Conservation (phyloP, 176 grass and related monocot species). For the Oryza meyeriana region DNA sequence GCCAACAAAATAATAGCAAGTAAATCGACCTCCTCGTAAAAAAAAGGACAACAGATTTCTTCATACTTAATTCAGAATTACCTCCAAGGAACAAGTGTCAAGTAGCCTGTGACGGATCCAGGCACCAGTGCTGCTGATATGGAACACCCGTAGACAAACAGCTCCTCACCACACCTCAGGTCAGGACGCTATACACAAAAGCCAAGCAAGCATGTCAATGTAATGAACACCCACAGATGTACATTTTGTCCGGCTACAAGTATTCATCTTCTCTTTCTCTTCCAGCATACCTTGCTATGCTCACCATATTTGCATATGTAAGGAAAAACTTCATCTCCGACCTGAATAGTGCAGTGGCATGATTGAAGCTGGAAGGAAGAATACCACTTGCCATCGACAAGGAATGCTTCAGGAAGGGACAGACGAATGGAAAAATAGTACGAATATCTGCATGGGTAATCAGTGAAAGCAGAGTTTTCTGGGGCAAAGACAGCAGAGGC, state of each 20-base stretch:
- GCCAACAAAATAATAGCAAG: background rate
- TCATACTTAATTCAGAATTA: slow-evolving; percentile 8
- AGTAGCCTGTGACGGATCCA: slow-evolving; percentile 55
- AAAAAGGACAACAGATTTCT: background rate
- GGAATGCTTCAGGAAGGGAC: slow-evolving; percentile 52
- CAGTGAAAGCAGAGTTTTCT: slow-evolving; percentile 34
- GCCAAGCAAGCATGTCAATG: background rate
- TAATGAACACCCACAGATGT: background rate
- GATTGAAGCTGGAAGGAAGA: slow-evolving; percentile 46
- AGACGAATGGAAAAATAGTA: slow-evolving; percentile 50
- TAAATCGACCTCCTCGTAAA: background rate
- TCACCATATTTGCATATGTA: slow-evolving; percentile 46
- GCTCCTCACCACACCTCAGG: slow-evolving; percentile 26
- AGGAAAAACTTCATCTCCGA: slow-evolving; percentile 5
- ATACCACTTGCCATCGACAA: slow-evolving; percentile 37
- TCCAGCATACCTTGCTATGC: slow-evolving; percentile 42
- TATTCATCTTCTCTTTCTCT: background rate
- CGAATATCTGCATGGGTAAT: background rate
- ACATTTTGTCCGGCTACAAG: background rate
- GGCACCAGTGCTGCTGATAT: slow-evolving; percentile 2
- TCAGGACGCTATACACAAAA: slow-evolving; percentile 43
- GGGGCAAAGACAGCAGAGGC: slow-evolving; percentile 56
- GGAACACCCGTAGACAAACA: slow-evolving; percentile 56
- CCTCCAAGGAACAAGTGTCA: slow-evolving; percentile 64
- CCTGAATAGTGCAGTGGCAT: slow-evolving; percentile 43